These are phyloP conservation scores for Arachis stenosperma DNA, from an alignment of 306 rosid genomes.

Conservation along the genomic window DNA sequence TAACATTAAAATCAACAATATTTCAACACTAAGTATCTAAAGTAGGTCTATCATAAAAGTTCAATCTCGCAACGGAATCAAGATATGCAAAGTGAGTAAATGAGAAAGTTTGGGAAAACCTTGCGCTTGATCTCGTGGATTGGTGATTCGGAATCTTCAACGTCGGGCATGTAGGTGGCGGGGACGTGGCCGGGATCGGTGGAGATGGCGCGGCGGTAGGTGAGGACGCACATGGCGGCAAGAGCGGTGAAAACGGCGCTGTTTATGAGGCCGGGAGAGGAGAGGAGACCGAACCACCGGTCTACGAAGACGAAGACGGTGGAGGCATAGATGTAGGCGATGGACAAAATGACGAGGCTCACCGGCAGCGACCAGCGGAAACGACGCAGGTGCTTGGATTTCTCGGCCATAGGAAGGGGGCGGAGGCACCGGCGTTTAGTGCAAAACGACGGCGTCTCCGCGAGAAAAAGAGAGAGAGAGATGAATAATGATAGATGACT, in stretches of 20 bases:
- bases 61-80: slow-evolving; percentile 8
- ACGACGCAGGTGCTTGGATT: slow-evolving; percentile 58
- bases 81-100: not conserved
- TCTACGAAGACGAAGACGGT: slow-evolving; percentile 81
- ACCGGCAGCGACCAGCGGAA: slow-evolving; percentile 66
- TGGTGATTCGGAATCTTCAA: slow-evolving; percentile 67
- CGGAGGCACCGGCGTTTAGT: slow-evolving; percentile 65
- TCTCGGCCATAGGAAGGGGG: slow-evolving; percentile 34
- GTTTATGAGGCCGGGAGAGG: slow-evolving; percentile 94
- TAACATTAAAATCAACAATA: not conserved
- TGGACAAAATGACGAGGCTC: slow-evolving; percentile 59
- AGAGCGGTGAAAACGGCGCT: slow-evolving; percentile 74
- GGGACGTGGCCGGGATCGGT: slow-evolving; percentile 95
- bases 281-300: slow-evolving; percentile 83
- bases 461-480: not conserved
- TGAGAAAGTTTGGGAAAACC: slow-evolving; percentile 38
- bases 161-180: slow-evolving; percentile 71
- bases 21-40: not conserved
- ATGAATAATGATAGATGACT: not conserved
- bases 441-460: slow-evolving; percentile 75
- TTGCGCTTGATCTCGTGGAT: slow-evolving; percentile 98
- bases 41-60: not conserved
- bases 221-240: slow-evolving; percentile 58
- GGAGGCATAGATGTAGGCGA: slow-evolving; percentile 70
- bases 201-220: slow-evolving; percentile 56